Conservation (phyloP, 2,329 filamentous ascomycete genomes). For the Peltaster fructicola region DNA sequence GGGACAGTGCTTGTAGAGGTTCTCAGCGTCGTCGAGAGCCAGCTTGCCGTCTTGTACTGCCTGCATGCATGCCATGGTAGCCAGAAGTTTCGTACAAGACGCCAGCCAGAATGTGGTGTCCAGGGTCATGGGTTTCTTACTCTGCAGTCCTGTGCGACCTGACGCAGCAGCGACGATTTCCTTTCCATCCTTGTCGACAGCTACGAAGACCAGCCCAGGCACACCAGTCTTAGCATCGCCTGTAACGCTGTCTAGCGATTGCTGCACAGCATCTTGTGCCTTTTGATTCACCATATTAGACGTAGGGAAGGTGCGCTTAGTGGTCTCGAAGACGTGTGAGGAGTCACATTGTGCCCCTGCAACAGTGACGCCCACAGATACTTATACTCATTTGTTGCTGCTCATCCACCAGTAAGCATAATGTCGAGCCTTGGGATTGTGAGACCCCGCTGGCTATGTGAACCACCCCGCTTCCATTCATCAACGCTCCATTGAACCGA, state of each 20-base stretch:
- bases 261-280: conserved; percentile 20
- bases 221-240: conserved; percentile 16
- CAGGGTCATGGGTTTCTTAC: conserved; percentile 35
- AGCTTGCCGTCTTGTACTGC: conserved; percentile 27
- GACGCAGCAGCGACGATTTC: conserved; percentile 25
- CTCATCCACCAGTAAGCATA: no score
- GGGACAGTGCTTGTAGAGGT: conserved; percentile 24
- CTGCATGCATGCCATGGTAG: conserved; percentile 30
- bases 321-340: no score
- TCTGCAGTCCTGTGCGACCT: conserved; percentile 23
- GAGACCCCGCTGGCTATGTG: no score
- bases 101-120: conserved; percentile 45
- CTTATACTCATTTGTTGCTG: no score
- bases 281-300: conserved; percentile 14
- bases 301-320: not conserved
- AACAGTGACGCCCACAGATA: no score
- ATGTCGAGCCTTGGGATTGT: no score
- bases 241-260: conserved; percentile 19
- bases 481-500: no score
- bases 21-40: conserved; percentile 23
- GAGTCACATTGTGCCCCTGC: no score
- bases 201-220: conserved; percentile 28
- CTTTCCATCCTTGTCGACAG: conserved; percentile 27
- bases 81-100: conserved; percentile 30
- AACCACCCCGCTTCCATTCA: no score